These are phyloP conservation scores for Sporothrix brasiliensis DNA, from an alignment of 2,329 filamentous ascomycete genomes.

Conservation along the genomic window DNA sequence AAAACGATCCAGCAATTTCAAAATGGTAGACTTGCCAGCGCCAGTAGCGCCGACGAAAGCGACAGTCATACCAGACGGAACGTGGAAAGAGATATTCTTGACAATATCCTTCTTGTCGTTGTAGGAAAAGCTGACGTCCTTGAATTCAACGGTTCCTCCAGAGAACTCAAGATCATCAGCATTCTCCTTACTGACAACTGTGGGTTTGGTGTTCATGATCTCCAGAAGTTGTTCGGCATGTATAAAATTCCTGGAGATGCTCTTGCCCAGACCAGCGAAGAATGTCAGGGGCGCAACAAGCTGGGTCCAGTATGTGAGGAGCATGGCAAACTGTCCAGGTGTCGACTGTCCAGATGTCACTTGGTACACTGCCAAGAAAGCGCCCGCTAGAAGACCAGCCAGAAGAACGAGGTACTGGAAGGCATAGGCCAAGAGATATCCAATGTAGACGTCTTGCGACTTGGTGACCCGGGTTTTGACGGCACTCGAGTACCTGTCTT, in stretches of 20 bases:
- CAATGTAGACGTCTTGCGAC: slow-evolving; percentile 47
- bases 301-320: slow-evolving; percentile 75
- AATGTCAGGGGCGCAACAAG: slow-evolving; percentile 71
- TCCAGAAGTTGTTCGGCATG: slow-evolving; percentile 61
- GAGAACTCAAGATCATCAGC: slow-evolving; percentile 55
- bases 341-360: slow-evolving; percentile 63
- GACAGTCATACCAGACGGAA: slow-evolving; percentile 56
- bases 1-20: slow-evolving; percentile 62
- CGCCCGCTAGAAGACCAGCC: slow-evolving; percentile 67
- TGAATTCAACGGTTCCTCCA: slow-evolving; percentile 59
- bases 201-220: slow-evolving; percentile 61
- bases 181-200: slow-evolving; percentile 55
- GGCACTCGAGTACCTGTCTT: slow-evolving; percentile 56
- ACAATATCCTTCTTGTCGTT: slow-evolving; percentile 62
- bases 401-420: slow-evolving; percentile 67
- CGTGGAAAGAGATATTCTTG: slow-evolving; percentile 56
- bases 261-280: slow-evolving; percentile 62
- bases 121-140: slow-evolving; percentile 61
- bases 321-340: slow-evolving; percentile 69
- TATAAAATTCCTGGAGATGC: slow-evolving; percentile 59
- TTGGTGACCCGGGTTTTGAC: slow-evolving; percentile 48
- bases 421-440: slow-evolving; percentile 56
- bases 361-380: slow-evolving; percentile 64
- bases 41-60: slow-evolving; percentile 65
- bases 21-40: slow-evolving; percentile 61